Percentiles rank a stretch among this genome's conserved stretches.
phyloP scores from a whole-genome alignment of 371 early-diverging fungal genomes.

The Massospora cicadina region DNA sequence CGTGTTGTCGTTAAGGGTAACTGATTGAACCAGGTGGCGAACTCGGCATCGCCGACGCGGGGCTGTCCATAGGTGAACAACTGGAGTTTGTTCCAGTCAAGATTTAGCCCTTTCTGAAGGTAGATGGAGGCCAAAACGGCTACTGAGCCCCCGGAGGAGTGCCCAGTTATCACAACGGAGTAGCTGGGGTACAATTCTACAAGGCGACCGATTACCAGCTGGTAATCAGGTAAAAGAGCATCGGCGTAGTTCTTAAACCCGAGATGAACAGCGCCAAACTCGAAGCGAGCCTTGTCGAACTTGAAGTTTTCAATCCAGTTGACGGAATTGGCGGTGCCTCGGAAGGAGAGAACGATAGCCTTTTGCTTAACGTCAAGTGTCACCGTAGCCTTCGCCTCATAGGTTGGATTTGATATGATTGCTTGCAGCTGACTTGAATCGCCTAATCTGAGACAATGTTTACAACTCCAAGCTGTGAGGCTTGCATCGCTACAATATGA shows the following conservation, averaged over 20 bases:
- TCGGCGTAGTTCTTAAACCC: constrained; percentile 8
- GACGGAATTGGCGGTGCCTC: constrained; percentile 1
- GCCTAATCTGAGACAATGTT: neutral
- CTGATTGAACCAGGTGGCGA: constrained; percentile 20
- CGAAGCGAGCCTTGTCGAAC: neutral
- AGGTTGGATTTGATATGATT: neutral
- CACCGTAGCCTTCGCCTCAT: neutral
- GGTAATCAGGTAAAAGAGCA: neutral
- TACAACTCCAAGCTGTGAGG: neutral
- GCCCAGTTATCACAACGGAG: constrained; percentile 12
- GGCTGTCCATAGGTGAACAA: constrained; percentile 23
- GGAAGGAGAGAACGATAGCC: constrained; percentile 6
- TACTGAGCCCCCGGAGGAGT: constrained; percentile 13
- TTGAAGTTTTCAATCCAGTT: constrained; percentile 7
- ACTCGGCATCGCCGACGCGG: constrained; percentile 26
- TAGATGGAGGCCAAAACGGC: neutral
- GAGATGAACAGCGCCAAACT: neutral
- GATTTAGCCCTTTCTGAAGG: neutral
- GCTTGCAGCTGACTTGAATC: neutral
- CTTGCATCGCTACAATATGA: constrained; percentile 1
- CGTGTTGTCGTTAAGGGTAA: constrained; percentile 19
- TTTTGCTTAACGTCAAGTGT: neutral
- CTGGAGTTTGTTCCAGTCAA: neutral
- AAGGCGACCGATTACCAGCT: neutral
- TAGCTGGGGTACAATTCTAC: constrained; percentile 9